These are phyloP conservation scores for Daldinia vernicosa DNA, from an alignment of 495 filamentous ascomycete species.

Conservation along the genomic window DNA sequence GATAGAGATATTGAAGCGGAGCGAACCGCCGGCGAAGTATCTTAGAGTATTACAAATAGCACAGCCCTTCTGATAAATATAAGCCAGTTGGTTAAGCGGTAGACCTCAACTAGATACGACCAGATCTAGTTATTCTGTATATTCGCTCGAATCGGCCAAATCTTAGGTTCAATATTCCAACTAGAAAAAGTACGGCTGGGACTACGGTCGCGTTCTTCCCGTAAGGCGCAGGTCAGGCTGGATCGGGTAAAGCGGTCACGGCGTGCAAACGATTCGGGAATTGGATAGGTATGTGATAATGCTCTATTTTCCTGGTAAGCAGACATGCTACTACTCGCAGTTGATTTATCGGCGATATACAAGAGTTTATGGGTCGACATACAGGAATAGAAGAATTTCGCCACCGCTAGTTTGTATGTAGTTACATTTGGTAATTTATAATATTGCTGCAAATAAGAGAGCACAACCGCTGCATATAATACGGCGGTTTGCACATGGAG, in stretches of 20 bases:
- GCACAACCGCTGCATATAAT: constrained; percentile 16
- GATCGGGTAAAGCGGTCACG: constrained; percentile 15
- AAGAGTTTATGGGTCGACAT: constrained; percentile 17
- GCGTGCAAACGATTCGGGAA: constrained; percentile 26
- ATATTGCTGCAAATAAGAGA: constrained; percentile 19
- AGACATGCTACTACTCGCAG: constrained; percentile 10
- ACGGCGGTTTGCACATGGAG: constrained; percentile 28
- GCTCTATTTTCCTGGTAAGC: constrained; percentile 40
- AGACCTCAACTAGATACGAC: constrained; percentile 22
- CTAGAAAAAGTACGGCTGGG: background rate
- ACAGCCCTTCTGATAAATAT: constrained; percentile 8
- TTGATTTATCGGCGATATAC: constrained; percentile 25
- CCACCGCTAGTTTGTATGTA: constrained; percentile 19
- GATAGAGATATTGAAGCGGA: constrained; percentile 14
- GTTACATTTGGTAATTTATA: constrained; percentile 28
- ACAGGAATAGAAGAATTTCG: constrained; percentile 12
- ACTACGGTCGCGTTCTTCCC: constrained; percentile 6
- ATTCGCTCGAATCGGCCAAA: background rate
- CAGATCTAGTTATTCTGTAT: background rate
- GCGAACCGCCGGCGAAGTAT: constrained; percentile 11
- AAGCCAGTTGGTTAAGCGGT: constrained; percentile 6
- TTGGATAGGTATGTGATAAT: constrained; percentile 11
- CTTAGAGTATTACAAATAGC: background rate
- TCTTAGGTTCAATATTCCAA: constrained; percentile 4
- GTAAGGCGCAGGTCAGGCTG: background rate